Evolutionary conservation across 2,329 filamentous ascomycete genomes (phyloP).

Genomic region (Claviceps paspali): DNA sequence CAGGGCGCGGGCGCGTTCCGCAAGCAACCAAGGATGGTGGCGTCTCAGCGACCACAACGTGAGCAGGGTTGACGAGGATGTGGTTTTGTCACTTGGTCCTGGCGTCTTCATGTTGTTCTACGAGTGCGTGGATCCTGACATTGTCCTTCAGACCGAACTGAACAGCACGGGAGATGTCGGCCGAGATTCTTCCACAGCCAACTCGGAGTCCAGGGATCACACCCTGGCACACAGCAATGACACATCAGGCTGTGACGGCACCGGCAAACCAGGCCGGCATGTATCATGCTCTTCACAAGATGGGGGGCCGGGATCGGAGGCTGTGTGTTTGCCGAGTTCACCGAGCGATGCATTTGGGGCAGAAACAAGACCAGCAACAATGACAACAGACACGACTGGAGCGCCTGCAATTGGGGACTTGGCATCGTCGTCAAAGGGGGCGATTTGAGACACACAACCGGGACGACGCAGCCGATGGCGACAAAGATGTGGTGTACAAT

Average conservation of each 20-base stretch:
- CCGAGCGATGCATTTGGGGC: constrained; percentile 2
- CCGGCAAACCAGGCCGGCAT: background rate
- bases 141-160: constrained; percentile 24
- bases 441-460: constrained; percentile 4
- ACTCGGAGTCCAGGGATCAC: background rate
- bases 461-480: background rate
- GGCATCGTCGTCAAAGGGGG: constrained; percentile 1
- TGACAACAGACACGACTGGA: constrained; percentile 1
- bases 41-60: constrained; percentile 82
- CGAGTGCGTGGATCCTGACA: constrained; percentile 49
- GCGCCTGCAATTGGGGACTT: background rate
- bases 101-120: constrained; percentile 98
- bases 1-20: constrained; percentile 2
- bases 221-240: background rate
- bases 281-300: background rate
- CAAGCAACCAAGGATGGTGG: constrained; percentile 55
- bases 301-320: background rate
- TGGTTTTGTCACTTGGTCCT: constrained; percentile 52
- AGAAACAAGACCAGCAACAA: background rate
- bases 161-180: constrained; percentile 10
- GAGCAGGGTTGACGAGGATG: constrained; percentile 53
- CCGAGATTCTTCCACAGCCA: background rate
- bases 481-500: too few species aligned
- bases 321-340: background rate
- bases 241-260: background rate